phyloP scores from a whole-genome alignment of 2,329 filamentous ascomycete species.

The Fusarium clavum region DNA sequence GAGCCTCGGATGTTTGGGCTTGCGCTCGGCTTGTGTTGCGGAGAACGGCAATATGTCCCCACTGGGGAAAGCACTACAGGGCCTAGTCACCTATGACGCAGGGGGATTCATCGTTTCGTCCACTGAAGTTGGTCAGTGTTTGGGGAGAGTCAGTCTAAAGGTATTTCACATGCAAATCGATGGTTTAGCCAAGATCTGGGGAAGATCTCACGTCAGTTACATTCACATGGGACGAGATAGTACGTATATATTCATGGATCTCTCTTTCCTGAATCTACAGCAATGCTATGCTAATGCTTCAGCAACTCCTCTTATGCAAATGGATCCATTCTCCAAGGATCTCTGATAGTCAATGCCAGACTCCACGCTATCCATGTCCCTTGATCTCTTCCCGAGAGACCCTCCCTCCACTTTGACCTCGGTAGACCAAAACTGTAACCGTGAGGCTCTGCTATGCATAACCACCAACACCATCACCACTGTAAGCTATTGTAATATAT shows the following conservation, averaged over 20 bases:
- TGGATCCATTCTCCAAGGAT: neutral
- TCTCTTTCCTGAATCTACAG: neutral
- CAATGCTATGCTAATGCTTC: neutral
- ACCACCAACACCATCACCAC: neutral
- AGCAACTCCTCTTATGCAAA: neutral
- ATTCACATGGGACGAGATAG: slow-evolving; percentile 12
- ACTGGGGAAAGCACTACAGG: slow-evolving; percentile 11
- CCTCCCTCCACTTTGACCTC: slow-evolving; percentile 39
- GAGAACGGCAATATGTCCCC: slow-evolving; percentile 30
- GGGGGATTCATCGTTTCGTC: neutral
- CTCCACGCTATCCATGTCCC: slow-evolving; percentile 25
- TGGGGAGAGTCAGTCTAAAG: slow-evolving; percentile 13
- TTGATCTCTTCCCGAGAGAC: slow-evolving; percentile 19
- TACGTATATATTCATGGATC: slow-evolving; percentile 5
- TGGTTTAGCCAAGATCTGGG: slow-evolving; percentile 34
- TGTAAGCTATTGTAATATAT: neutral
- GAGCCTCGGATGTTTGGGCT: slow-evolving; percentile 39
- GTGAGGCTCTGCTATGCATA: slow-evolving; percentile 20
- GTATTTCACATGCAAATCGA: slow-evolving; percentile 40
- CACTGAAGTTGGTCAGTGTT: slow-evolving; percentile 16
- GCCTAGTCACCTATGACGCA: slow-evolving; percentile 36
- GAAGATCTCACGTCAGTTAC: slow-evolving; percentile 25
- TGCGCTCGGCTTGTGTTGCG: slow-evolving; percentile 41
- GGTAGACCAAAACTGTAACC: slow-evolving; percentile 24
- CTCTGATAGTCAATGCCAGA: slow-evolving; percentile 18